A percentile compares a stretch with the other conserved stretches of the same genome.
These are phyloP conservation scores for Boechera retrofracta DNA, from an alignment of 345 rosid genomes.

Conservation along the genomic window DNA sequence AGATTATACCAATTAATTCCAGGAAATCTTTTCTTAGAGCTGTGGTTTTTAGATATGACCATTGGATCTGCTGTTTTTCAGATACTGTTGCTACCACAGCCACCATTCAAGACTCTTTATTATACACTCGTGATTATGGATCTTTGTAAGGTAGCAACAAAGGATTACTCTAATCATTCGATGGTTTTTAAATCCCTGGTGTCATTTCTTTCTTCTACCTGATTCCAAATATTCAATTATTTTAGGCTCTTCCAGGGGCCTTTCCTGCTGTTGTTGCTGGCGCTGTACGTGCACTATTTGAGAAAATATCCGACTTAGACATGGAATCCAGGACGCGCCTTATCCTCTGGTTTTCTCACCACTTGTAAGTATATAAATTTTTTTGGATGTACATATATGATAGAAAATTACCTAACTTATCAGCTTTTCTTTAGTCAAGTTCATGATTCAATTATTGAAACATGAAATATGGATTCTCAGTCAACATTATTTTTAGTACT, in stretches of 20 bases:
- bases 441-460: conserved; percentile 6
- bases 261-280: conserved; percentile 99
- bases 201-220: conserved; percentile 20
- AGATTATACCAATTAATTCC: conserved; percentile 5
- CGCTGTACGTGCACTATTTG: conserved; percentile 97
- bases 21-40: background rate
- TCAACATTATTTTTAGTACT: background rate
- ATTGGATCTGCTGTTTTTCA: conserved; percentile 48
- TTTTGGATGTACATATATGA: conserved; percentile 6
- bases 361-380: conserved; percentile 65
- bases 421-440: conserved; percentile 4
- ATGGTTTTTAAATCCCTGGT: conserved; percentile 13
- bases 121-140: conserved; percentile 96
- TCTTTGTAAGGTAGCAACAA: conserved; percentile 83
- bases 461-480: conserved; percentile 10
- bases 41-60: conserved; percentile 25
- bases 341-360: conserved; percentile 99
- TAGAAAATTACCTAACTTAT: conserved; percentile 7
- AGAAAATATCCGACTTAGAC: conserved; percentile 87
- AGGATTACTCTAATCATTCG: conserved; percentile 1
- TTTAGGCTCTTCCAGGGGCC: conserved; percentile 99
- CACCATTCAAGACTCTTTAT: conserved; percentile 94
- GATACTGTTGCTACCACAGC: conserved; percentile 90
- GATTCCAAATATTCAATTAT: conserved; percentile 44
- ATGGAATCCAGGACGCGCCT: conserved; percentile 94